Base-by-base conservation (phyloP, 257 asterid species). In the Catharanthus roseus region DNA sequence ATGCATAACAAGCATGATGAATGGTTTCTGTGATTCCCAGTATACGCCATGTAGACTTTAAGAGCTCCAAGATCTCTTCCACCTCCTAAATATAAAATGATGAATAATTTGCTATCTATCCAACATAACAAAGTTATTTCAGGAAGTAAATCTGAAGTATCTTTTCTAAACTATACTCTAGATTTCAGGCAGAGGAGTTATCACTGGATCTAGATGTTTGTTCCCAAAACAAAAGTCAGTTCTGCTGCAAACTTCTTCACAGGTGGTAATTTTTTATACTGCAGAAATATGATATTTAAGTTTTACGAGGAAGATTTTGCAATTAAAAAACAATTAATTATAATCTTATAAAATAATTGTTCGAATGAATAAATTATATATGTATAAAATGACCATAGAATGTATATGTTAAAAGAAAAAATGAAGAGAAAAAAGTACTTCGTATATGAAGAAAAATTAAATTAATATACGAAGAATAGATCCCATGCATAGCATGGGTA, bases 51-150 rank as follows among this genome's bases (percentile, higher is more conserved):
- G 97, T 85, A 41, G 93, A 89, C 86, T 91, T 93, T 68, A 91
- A 83, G 74, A 93, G 99, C 91, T 93, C 99, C 89, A 93, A 80
- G 85, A 93, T 91, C 84, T 93, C 97, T 82, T 93, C 99, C 74
- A 93, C 96, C 88, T 93, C 99, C 99, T 93, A 95, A 56, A 69
- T 63, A 77, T 39, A 67, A 38, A 55, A 57, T 23, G 34, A 69
- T 54, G 55, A 36, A 53, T 24, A 29, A 42, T 26, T 45, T 15
- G 34, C 47, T 39, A 34, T 19, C 33, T 18, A 65, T 5, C 9
- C 4, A 55, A 51, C 9, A 33, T 5, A 34, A 15, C 23, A 42
- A 23, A 34, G 23, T 21, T 50, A 49, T 55, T 38, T 45, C 56
- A 12, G 51, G 55, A 62, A 36, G 54, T 18, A 71, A 71, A 45